Conservation (phyloP, 108 stramenopile species). For the Skeletonema menzelii region DNA sequence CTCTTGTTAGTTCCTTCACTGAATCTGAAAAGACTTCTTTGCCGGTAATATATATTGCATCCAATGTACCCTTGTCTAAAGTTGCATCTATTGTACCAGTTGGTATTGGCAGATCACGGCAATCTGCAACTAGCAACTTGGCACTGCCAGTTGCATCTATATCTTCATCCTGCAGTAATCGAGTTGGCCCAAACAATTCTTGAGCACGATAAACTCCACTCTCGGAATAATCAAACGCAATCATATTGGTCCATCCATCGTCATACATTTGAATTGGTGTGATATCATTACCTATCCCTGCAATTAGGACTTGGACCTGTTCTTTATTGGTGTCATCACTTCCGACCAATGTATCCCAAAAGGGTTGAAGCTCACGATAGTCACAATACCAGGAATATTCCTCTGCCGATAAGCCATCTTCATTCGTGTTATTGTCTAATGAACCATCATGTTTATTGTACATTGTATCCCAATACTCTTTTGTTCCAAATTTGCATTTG, state of each 20-base stretch:
- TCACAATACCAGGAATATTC: conserved; percentile 55
- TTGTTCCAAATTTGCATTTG: conserved; percentile 28
- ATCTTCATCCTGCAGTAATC: not conserved
- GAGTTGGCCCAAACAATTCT: conserved; percentile 2
- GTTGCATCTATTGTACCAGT: not conserved
- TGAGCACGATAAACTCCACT: conserved; percentile 17
- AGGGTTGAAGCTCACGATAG: conserved; percentile 56
- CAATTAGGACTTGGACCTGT: conserved; percentile 4
- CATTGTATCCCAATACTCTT: conserved; percentile 45
- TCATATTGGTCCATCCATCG: conserved; percentile 15
- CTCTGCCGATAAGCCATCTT: not conserved
- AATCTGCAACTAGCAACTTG: not conserved
- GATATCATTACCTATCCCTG: conserved; percentile 27
- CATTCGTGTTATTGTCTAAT: not conserved
- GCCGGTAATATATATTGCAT: conserved; percentile 15
- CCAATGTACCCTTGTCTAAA: conserved; percentile 7
- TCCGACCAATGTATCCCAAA: conserved; percentile 35
- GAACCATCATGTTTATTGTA: conserved; percentile 11
- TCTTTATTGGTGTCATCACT: not conserved
- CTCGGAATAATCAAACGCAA: conserved; percentile 29
- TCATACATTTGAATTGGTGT: conserved; percentile 19
- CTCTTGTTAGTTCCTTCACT: conserved; percentile 15
- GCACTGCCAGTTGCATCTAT: not conserved
- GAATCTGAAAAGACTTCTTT: conserved; percentile 20
- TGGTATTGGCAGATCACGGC: not conserved